Evolutionary conservation across 2,329 filamentous ascomycete genomes (phyloP).

Genomic region (Microdochium bolleyi): DNA sequence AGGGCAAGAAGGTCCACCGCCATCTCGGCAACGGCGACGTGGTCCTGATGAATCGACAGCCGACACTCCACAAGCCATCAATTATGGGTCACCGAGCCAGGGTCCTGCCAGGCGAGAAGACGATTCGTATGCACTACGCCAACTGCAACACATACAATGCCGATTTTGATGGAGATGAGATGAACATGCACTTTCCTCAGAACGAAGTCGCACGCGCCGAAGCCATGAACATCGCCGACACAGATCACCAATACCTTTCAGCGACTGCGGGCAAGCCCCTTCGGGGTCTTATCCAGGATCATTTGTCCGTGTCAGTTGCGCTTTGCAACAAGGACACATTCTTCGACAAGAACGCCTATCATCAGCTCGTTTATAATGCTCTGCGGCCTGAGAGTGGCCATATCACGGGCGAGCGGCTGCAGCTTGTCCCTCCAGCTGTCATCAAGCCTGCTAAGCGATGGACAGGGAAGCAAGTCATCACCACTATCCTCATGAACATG

Average conservation of each 20-base stretch:
- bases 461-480: slow-evolving; percentile 96
- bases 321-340: slow-evolving; percentile 89
- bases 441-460: slow-evolving; percentile 75
- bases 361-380: slow-evolving; percentile 87
- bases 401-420: slow-evolving; percentile 73
- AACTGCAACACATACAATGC: slow-evolving; percentile 99
- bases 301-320: slow-evolving; percentile 88
- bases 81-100: slow-evolving; percentile 97
- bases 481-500: slow-evolving; percentile 88
- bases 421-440: slow-evolving; percentile 73
- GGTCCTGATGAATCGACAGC: slow-evolving; percentile 97
- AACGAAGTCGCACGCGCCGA: slow-evolving; percentile 92
- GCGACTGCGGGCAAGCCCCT: slow-evolving; percentile 89
- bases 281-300: slow-evolving; percentile 94
- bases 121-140: slow-evolving; percentile 98
- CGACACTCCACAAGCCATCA: slow-evolving; percentile 94
- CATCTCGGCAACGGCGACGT: slow-evolving; percentile 96
- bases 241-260: slow-evolving; percentile 94
- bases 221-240: slow-evolving; percentile 87
- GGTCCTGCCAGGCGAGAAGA: slow-evolving; percentile 89
- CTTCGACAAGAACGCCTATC: slow-evolving; percentile 80
- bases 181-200: slow-evolving; percentile 99
- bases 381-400: slow-evolving; percentile 86
- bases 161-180: slow-evolving; percentile 98
- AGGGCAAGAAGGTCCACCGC: slow-evolving; percentile 93